Percentiles rank a stretch among this genome's conserved stretches.
Conservation (phyloP, 306 rosid genomes). For the Cucumis melo region DNA sequence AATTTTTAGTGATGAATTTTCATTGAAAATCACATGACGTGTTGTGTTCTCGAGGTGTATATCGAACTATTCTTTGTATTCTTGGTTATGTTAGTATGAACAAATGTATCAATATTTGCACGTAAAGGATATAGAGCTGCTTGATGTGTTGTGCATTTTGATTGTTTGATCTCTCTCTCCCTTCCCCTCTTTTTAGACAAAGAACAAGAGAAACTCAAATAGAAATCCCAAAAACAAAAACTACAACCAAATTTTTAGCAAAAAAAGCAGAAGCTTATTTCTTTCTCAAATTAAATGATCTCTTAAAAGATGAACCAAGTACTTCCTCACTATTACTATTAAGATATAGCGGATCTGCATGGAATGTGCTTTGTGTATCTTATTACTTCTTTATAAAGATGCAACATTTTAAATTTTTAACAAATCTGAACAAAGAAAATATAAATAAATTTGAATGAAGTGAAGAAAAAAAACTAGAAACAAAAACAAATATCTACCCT, state of each 20-base stretch:
- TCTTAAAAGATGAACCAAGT: background rate
- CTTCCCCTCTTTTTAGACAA: background rate
- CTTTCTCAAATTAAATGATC: background rate
- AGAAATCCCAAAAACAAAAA: background rate
- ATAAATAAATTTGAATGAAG: slow-evolving; percentile 1
- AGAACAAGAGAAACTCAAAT: background rate
- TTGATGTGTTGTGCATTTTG: background rate
- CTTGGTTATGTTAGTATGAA: background rate
- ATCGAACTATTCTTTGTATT: background rate
- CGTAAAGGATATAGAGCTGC: background rate
- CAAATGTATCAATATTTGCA: background rate
- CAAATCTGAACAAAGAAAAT: background rate
- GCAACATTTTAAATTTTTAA: background rate
- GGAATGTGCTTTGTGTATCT: background rate
- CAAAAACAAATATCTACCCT: background rate
- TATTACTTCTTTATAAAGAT: background rate
- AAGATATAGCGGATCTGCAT: background rate
- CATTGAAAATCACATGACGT: background rate
- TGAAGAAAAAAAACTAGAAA: background rate
- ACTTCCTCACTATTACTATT: background rate
- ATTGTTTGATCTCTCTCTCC: background rate
- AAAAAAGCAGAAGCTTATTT: background rate
- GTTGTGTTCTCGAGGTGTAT: background rate
- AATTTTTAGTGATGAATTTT: background rate
- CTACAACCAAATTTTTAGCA: background rate